These are phyloP conservation scores for Hyaloscypha variabilis DNA, from an alignment of 495 filamentous ascomycete species.

Conservation along the genomic window DNA sequence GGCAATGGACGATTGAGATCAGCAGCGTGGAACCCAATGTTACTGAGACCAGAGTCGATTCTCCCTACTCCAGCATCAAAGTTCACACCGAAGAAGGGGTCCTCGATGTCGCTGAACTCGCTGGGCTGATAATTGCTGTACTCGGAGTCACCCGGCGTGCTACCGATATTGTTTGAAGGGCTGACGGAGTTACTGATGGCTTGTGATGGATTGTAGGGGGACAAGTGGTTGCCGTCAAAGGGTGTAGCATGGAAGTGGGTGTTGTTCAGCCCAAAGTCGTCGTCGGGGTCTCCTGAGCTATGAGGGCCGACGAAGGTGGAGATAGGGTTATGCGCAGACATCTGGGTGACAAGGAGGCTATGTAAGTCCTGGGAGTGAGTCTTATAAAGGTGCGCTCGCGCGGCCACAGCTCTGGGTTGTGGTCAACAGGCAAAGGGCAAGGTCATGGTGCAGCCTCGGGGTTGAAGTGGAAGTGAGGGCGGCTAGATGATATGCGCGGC, in stretches of 20 bases:
- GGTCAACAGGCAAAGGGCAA: slow-evolving; percentile 25
- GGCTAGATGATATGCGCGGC: slow-evolving; percentile 2
- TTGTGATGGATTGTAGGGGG: slow-evolving; percentile 26
- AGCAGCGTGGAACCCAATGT: slow-evolving; percentile 2
- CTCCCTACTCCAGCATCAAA: slow-evolving; percentile 29
- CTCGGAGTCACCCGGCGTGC: slow-evolving; percentile 32
- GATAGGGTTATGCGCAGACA: slow-evolving; percentile 30
- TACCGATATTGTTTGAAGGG: slow-evolving; percentile 26
- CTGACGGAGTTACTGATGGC: slow-evolving; percentile 31
- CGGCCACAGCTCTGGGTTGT: slow-evolving; percentile 15
- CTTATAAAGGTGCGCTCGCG: slow-evolving; percentile 13
- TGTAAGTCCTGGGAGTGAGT: slow-evolving; percentile 23
- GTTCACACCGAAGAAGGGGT: slow-evolving; percentile 34
- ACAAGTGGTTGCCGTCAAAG: slow-evolving; percentile 25
- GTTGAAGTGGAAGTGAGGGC: slow-evolving; percentile 9
- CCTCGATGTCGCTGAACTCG: slow-evolving; percentile 31
- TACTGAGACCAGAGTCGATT: slow-evolving; percentile 16
- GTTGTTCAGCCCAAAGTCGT: slow-evolving; percentile 23
- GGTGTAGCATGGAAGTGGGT: slow-evolving; percentile 5
- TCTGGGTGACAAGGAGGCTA: slow-evolving; percentile 31
- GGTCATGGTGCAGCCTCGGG: slow-evolving; percentile 33
- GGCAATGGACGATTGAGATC: slow-evolving; percentile 19
- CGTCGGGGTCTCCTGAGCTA: slow-evolving; percentile 21
- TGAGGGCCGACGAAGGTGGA: slow-evolving; percentile 27
- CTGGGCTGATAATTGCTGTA: slow-evolving; percentile 30